A percentile compares a stretch with the other conserved stretches of the same genome.
These are phyloP conservation scores for Yarrowia hollandica DNA, from an alignment of 805 yeast species.

Conservation along the genomic window DNA sequence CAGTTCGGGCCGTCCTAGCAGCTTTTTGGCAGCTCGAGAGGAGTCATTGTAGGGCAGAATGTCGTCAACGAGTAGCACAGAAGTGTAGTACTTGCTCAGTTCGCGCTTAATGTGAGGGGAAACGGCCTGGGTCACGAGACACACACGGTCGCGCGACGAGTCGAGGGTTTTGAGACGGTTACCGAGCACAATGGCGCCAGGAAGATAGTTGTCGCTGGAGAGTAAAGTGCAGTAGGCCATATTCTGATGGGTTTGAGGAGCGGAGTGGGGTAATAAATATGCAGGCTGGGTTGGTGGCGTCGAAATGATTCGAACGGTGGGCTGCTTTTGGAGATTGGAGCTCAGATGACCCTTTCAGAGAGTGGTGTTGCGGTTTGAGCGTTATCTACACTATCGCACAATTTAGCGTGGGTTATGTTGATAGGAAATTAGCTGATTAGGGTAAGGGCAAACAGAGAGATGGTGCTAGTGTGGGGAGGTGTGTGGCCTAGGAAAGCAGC, in stretches of 20 bases:
- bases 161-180: slow-evolving; percentile 38
- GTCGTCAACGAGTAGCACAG: slow-evolving; percentile 38
- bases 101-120: slow-evolving; percentile 30
- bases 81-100: slow-evolving; percentile 36
- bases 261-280: not conserved
- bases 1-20: slow-evolving; percentile 53
- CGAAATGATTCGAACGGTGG: no score
- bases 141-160: slow-evolving; percentile 35
- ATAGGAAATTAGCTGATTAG: slow-evolving; percentile 20
- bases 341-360: no score
- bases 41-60: slow-evolving; percentile 33
- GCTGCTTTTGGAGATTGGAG: no score
- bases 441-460: not conserved
- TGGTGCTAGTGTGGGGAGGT: no score
- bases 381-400: slow-evolving; percentile 15
- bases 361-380: not conserved
- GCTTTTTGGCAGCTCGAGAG: slow-evolving; percentile 4
- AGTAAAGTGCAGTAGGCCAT: slow-evolving; percentile 43
- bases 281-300: not conserved
- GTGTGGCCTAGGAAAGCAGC: no score
- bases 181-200: slow-evolving; percentile 56
- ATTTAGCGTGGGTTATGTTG: slow-evolving; percentile 3
- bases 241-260: no score
- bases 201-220: slow-evolving; percentile 47
- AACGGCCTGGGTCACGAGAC: slow-evolving; percentile 39